Evolutionary conservation across 768 basidiomycete species (phyloP), one percentile per base, ranked within the genome.

Genomic region (Boletus reticuloceps): DNA sequence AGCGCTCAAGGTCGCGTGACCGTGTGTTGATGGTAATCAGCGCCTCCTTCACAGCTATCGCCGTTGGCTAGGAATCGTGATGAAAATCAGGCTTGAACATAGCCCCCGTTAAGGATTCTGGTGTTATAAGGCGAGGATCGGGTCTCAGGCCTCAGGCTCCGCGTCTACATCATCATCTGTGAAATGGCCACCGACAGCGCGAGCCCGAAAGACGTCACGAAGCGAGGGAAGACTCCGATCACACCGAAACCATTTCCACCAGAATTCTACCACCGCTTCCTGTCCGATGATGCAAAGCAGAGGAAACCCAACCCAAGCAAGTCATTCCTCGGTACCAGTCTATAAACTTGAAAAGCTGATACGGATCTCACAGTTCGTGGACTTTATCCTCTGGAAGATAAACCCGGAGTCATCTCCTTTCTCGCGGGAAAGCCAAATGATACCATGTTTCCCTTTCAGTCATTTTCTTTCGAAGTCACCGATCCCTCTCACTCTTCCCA

Each of bases 361-460:
- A 22, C 13, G 14, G 20, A 45, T 43, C 8, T 53, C 59, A 48
- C 58, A 89, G 86, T 89, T 54, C 77, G 85, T 58, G 70, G 84
- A 14, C 78, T 96, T n/a, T 80, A 84, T 54, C 91, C 86, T 0
- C 77, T 94, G 27, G 96, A 98, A 71, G 78, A 79, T 20, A 80
- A 75, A 1, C 92, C 94, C 0, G 90, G 90, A 0, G 68, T 91
- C 37, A 85, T 94, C 52, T 91, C 88, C 4, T 69, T 94, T 32
- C 82, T 95, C 8, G 94, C 94, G 0, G 96, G 96, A 27, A 94
- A 95, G 70, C 96, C 96, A 7, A 95, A 96, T 65, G 79, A 86
- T 9, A 75, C 79, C n/a, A 89, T 91, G 19, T 98, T 98, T 75
- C 96, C 96, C 2, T 91, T 98, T 74, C 84, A 85, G 3, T 85